Percentiles rank a stretch among this genome's conserved stretches.
Evolutionary conservation across 169 alveolate species (phyloP).

Genomic region (Blepharisma undulans): DNA sequence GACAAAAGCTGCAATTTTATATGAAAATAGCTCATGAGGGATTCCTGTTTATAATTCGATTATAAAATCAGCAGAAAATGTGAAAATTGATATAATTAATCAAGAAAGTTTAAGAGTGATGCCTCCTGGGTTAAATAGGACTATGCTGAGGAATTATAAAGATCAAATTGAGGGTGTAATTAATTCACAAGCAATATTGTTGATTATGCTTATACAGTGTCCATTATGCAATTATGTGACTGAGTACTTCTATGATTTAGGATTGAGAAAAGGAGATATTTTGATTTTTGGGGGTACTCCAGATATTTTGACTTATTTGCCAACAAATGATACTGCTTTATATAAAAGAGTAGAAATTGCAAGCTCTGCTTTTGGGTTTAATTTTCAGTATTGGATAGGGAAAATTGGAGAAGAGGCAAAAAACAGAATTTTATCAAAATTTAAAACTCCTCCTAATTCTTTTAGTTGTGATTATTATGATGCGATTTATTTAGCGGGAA

Average conservation of each 20-base stretch:
- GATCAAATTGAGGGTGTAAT: neutral
- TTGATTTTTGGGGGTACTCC: neutral
- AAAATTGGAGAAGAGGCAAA: neutral
- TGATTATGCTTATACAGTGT: neutral
- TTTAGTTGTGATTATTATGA: neutral
- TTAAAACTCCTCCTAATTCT: neutral
- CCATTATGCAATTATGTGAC: neutral
- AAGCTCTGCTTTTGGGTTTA: neutral
- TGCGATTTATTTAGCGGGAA: neutral
- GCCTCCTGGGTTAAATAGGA: neutral
- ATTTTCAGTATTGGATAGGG: neutral
- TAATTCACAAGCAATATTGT: neutral
- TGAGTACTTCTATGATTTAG: neutral
- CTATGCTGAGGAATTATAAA: neutral
- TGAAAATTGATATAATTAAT: neutral
- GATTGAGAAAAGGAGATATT: slow-evolving; percentile 23
- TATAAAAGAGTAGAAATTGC: neutral
- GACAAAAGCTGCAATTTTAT: neutral
- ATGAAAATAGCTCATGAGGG: neutral
- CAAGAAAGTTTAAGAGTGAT: neutral
- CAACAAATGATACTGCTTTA: neutral
- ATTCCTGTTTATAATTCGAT: neutral
- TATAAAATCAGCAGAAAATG: neutral
- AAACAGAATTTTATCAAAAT: neutral
- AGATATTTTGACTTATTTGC: neutral